These are phyloP conservation scores for Plantago elongata DNA, from an alignment of 257 asterid genomes.

Conservation along the genomic window DNA sequence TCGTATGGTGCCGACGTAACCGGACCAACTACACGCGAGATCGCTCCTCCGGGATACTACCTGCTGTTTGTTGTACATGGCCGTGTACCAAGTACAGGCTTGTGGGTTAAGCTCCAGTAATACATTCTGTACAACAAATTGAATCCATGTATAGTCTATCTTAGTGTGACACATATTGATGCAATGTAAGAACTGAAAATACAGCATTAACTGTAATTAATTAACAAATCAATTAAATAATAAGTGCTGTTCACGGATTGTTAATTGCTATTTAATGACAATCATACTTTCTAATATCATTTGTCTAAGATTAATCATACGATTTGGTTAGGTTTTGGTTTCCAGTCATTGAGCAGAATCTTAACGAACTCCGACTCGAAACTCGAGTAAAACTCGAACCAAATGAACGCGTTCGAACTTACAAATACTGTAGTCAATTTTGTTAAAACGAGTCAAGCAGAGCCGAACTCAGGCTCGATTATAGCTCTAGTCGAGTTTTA, in stretches of 20 bases:
- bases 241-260: neutral
- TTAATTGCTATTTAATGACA: neutral
- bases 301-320: too few species aligned
- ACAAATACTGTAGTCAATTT: too few species aligned
- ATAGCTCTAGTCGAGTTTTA: too few species aligned
- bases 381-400: too few species aligned
- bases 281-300: neutral
- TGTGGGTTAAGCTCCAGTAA: conserved; percentile 49
- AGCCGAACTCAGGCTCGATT: too few species aligned
- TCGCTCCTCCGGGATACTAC: conserved; percentile 69
- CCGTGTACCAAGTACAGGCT: conserved; percentile 48
- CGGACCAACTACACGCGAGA: conserved; percentile 47
- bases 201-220: neutral
- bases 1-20: conserved; percentile 19
- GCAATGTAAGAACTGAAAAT: neutral
- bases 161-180: neutral
- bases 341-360: too few species aligned
- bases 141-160: neutral
- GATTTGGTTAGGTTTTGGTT: too few species aligned
- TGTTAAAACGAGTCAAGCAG: too few species aligned
- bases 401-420: too few species aligned
- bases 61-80: conserved; percentile 57
- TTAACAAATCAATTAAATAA: too few species aligned
- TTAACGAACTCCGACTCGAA: too few species aligned
- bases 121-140: neutral